Conservation (phyloP, 768 basidiomycete genomes). For the Rhizopogon salebrosus region DNA sequence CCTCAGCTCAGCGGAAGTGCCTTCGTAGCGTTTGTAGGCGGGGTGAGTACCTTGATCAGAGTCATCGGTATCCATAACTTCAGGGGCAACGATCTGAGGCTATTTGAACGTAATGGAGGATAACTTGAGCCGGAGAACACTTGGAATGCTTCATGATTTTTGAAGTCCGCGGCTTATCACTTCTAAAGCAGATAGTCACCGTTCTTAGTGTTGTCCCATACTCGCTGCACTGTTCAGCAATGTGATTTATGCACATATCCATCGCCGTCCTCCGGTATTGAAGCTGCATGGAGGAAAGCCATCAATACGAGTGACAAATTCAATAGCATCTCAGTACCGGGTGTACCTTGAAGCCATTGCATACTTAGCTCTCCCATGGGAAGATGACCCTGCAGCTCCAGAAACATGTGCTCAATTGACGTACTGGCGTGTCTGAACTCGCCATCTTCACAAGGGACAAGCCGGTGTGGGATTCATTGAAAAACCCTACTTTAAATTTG, state of each 20-base stretch:
- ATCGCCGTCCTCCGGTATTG: too few species aligned
- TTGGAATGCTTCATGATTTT: not conserved
- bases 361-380: not conserved
- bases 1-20: constrained; percentile 15
- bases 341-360: not conserved
- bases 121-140: too few species aligned
- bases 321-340: too few species aligned
- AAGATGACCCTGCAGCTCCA: not conserved
- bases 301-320: too few species aligned
- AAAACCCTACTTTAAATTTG: too few species aligned
- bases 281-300: too few species aligned
- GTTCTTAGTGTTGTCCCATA: too few species aligned
- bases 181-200: too few species aligned
- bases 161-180: not conserved
- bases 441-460: not conserved
- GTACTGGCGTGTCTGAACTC: too few species aligned
- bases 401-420: not conserved
- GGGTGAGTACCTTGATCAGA: not conserved
- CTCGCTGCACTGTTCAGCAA: too few species aligned
- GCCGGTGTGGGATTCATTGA: not conserved
- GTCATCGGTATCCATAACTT: not conserved
- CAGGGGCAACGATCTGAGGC: not conserved
- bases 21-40: not conserved
- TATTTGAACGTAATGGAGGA: not conserved
- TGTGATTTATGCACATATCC: too few species aligned